These are phyloP conservation scores for Centrapalus pauciflorus DNA, from an alignment of 129 eudicot species.

Conservation along the genomic window DNA sequence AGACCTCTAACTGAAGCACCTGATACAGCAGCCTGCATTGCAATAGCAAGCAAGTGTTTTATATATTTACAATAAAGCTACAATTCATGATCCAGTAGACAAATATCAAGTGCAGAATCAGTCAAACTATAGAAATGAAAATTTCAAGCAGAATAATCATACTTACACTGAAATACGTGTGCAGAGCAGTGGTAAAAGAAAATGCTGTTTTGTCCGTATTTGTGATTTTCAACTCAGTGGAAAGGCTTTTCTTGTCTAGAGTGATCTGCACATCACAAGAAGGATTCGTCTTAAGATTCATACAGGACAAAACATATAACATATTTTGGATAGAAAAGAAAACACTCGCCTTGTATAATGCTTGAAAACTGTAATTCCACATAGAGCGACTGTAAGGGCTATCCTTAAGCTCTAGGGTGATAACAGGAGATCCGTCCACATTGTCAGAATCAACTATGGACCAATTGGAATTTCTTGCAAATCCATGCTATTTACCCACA, in stretches of 20 bases:
- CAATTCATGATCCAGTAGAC: not conserved
- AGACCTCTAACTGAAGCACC: constrained; percentile 82
- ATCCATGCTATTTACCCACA: constrained; percentile 74
- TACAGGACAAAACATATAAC: not conserved
- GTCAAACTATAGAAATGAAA: not conserved
- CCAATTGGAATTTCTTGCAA: constrained; percentile 87
- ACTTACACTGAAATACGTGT: constrained; percentile 91
- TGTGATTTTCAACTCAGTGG: constrained; percentile 76
- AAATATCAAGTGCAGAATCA: too few species aligned
- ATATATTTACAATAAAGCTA: not conserved
- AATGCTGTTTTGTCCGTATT: constrained; percentile 69
- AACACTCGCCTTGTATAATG: constrained; percentile 65
- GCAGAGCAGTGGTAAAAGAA: constrained; percentile 86
- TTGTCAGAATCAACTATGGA: constrained; percentile 66
- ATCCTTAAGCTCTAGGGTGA: constrained; percentile 83
- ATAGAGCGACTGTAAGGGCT: constrained; percentile 77
- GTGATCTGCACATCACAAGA: constrained; percentile 59
- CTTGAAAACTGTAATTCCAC: constrained; percentile 97
- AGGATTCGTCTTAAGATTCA: constrained; percentile 1
- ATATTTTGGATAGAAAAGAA: not conserved
- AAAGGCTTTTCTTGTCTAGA: constrained; percentile 65
- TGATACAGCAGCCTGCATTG: constrained; percentile 69
- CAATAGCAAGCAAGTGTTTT: constrained; percentile 5
- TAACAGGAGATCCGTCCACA: constrained; percentile 64
- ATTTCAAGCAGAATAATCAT: not conserved